phyloP scores from a whole-genome alignment of 2,329 filamentous ascomycete genomes.

The Colletotrichum liaoningense region DNA sequence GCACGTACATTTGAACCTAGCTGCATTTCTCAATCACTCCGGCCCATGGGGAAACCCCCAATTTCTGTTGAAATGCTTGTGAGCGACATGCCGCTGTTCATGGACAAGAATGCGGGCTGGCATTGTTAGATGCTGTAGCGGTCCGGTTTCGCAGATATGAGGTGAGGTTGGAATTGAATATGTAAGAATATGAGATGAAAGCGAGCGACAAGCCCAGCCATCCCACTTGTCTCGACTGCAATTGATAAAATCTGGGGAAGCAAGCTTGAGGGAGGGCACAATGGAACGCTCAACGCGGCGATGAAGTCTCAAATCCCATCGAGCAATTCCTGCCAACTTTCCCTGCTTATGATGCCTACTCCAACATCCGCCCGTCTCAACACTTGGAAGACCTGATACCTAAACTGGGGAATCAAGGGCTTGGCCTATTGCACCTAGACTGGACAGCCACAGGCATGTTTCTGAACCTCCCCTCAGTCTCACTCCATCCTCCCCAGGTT shows the following conservation, averaged over 20 bases:
- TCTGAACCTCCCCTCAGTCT: constrained; percentile 3
- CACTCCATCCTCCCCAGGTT: constrained; percentile 1
- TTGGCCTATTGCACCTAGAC: not conserved
- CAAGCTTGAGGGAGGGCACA: not conserved
- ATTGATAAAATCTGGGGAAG: constrained; percentile 15
- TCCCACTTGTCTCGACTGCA: not conserved
- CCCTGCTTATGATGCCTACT: too few relatives aligned
- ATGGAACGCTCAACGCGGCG: not conserved
- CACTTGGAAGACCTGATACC: not conserved
- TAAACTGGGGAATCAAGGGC: not conserved
- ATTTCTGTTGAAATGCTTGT: constrained; percentile 18
- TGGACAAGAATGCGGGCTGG: constrained; percentile 5
- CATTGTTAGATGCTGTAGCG: not conserved
- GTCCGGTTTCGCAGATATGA: constrained; percentile 24
- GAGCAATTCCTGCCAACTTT: not conserved
- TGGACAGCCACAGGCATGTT: not conserved
- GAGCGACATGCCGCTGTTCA: not conserved
- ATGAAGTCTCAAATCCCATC: not conserved
- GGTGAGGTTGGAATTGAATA: not conserved
- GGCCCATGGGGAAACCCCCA: not conserved
- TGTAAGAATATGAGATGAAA: not conserved
- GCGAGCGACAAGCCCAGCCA: not conserved
- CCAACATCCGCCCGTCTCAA: not conserved
- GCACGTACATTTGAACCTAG: not conserved
- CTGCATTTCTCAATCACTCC: constrained; percentile 24